Base-by-base conservation (phyloP, 768 basidiomycete genomes). In the Scleroderma bovista region DNA sequence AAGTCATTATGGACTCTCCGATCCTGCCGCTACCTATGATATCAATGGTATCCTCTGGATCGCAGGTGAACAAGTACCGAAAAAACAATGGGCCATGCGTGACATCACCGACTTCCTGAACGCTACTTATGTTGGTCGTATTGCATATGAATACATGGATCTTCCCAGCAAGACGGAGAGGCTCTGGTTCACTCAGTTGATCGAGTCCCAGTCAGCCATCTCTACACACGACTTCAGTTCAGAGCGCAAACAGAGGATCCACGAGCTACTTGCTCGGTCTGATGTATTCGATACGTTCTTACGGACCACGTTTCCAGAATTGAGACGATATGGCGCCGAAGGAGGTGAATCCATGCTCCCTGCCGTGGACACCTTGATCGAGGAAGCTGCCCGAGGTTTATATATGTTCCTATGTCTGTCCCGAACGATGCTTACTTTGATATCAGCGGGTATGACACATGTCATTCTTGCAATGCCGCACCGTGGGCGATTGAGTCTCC, bases 261-360 rank as follows among this genome's bases (percentile, higher is more conserved):
- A 90, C 55, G 68, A 71, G 13, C 75, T 93, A 5, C 71, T 96
- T 23, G 81, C 81, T 1, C 72, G 77, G 26, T 90, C 86, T 52
- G 92, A 95, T 63, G 81, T 83, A 26, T 77, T 94, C 40, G 93
- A 95, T 58, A 78, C 81, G 58, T 95, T 93, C 62, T 69, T 93
- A 39, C 90, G 91, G 60, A 72, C 79, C 46, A 93, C 93, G 66
- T 95, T 94, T 62, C 92, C 93, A 1, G 93, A 91, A 66, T 59
- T 89, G 63, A 89, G 88, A 67, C 78, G 88, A 60, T 91, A 91
- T 65, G 92, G 89, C 0, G 74, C 93, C 33, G 93, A 96, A 66
- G 93, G 93, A 3, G 93, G 87, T 2, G 93, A 95, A 70, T 91
- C 89, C 3, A 94, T 95, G 93, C 67, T 96, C 22, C 87, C 91